These are phyloP conservation scores for Picochlorum sp. DNA, from an alignment of 139 green algal genomes.

Conservation along the genomic window DNA sequence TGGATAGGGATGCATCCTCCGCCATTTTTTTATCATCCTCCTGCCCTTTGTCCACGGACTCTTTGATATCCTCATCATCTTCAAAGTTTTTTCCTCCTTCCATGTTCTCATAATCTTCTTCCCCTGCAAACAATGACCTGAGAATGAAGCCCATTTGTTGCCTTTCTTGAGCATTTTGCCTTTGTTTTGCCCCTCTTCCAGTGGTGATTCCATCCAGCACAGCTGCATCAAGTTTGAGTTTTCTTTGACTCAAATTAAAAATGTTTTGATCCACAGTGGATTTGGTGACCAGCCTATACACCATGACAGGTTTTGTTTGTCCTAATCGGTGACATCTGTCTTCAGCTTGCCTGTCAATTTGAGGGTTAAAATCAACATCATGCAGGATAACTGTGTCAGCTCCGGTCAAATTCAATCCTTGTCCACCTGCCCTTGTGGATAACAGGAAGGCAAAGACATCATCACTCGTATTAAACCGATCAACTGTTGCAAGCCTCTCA, in stretches of 20 bases:
- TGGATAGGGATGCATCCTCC: background rate
- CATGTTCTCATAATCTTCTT: background rate
- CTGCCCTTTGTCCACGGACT: background rate
- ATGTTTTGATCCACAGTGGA: conserved; percentile 81
- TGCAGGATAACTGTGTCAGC: conserved; percentile 93
- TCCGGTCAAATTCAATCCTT: conserved; percentile 91
- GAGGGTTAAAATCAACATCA: conserved; percentile 92
- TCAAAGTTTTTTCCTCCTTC: conserved; percentile 1
- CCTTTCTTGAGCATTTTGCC: conserved; percentile 20
- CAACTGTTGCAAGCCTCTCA: conserved; percentile 72
- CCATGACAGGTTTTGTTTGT: conserved; percentile 74
- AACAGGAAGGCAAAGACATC: conserved; percentile 86
- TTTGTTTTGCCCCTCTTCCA: conserved; percentile 11
- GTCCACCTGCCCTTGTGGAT: conserved; percentile 83
- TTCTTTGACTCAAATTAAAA: conserved; percentile 69
- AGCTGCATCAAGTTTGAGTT: conserved; percentile 68
- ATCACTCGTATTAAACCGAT: conserved; percentile 60
- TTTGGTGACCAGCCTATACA: conserved; percentile 81
- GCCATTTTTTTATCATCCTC: background rate
- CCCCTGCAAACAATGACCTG: conserved; percentile 11
- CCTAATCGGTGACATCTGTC: conserved; percentile 62
- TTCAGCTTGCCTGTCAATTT: conserved; percentile 70
- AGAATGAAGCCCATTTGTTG: conserved; percentile 36
- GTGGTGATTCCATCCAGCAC: conserved; percentile 41
- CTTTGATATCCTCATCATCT: background rate